Evolutionary conservation across 495 filamentous ascomycete genomes (phyloP), one percentile per base, ranked within the genome.

Genomic region (Saxispiralis lemnorum): DNA sequence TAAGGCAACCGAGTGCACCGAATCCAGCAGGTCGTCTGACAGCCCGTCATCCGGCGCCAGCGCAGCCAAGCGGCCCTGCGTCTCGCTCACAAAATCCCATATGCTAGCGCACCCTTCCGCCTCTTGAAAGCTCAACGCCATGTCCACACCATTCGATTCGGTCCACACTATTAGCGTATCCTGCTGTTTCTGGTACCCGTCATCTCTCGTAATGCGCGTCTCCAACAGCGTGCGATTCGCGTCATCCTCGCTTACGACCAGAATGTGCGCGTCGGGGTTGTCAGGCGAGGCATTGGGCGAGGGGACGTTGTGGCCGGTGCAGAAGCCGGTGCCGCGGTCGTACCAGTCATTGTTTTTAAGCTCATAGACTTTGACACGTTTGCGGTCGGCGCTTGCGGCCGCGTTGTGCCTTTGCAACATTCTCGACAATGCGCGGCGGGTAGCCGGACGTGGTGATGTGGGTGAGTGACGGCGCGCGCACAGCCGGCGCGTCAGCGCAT

Each of bases 131-230:
- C 88, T 95, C 43, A 97, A 71, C 28, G 89, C 89, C 89, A 97
- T 96, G 57, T 97, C 89, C 45, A 82, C 77, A 20, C 80, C 80
- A 64, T 74, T 81, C 34, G 60, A 63, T 56, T 97, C 89, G 15
- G 89, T 95, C 89, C 89, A 97, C 36, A 97, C 86, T 37, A 97
- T 97, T 36, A 97, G 73, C 13, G 89, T 97, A 60, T 96, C 89
- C 79, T 96, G 89, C 57, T 97, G 89, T 63, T 95, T 95, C 63
- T 95, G 85, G 63, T 96, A 96, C 33, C 81, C 83, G 74, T 95
- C 89, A 47, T 95, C 86, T 58, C 86, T 93, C 46, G 75, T 73
- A 45, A 97, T 93, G 55, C 73, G 84, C 21, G 82, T 93, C 62
- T 95, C 82, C 41, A 97, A 66, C 20, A 97, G 67, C 39, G 81